These are phyloP conservation scores for Lasiosphaeria hispida DNA, from an alignment of 495 filamentous ascomycete species.

Conservation along the genomic window DNA sequence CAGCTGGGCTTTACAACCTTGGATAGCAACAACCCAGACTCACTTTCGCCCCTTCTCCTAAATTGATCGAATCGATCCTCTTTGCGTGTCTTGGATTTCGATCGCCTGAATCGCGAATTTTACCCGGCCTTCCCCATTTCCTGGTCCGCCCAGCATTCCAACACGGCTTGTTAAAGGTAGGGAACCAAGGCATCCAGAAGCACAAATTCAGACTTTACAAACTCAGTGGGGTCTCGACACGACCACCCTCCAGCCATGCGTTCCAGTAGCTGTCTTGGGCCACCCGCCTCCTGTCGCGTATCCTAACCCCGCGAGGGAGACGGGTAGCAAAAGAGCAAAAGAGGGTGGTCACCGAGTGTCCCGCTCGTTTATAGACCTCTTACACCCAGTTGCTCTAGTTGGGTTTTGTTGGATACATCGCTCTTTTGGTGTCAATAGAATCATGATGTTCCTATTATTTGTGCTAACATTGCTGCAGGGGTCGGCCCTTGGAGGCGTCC, in stretches of 20 bases:
- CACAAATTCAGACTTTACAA: too few relatives aligned
- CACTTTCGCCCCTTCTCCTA: background rate
- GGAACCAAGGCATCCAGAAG: slow-evolving; percentile 2
- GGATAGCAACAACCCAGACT: too few relatives aligned
- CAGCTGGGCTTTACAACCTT: too few relatives aligned
- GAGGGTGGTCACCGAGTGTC: background rate
- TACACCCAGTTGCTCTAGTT: background rate
- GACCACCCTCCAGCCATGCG: slow-evolving; percentile 1
- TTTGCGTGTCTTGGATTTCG: background rate
- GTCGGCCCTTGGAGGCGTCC: background rate
- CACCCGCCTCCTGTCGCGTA: background rate
- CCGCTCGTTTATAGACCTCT: background rate
- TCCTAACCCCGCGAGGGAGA: background rate
- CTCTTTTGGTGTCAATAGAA: too few relatives aligned
- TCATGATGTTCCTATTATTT: background rate
- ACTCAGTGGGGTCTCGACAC: too few relatives aligned
- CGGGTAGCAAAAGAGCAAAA: background rate
- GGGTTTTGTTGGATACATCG: too few relatives aligned
- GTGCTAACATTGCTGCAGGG: slow-evolving; percentile 11
- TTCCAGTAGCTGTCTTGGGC: slow-evolving; percentile 16
- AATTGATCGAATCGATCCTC: too few relatives aligned
- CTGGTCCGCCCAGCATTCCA: slow-evolving; percentile 11
- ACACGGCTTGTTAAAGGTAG: slow-evolving; percentile 5
- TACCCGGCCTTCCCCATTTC: background rate
- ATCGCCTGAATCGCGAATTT: background rate